A percentile compares a stretch with the other conserved stretches of the same genome.
Conservation (phyloP, 176 grass and related monocot genomes). For the barley (Hordeum vulgare) region MorexV3_pseudomolecules_assembly NC_058521.1:17285480-17285979, state of each 20-base stretch:
- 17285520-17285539: neutral
- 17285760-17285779: constrained; percentile 24
- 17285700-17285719: neutral
- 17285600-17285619: neutral
- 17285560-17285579: neutral
- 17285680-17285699: neutral
- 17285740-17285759: neutral
- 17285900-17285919: neutral
- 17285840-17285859: neutral
- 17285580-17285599: neutral
- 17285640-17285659: neutral
- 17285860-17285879: neutral
- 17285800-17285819: neutral
- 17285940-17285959: neutral
- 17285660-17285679: neutral
- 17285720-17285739: too few species aligned
- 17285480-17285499: neutral
- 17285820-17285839: neutral
- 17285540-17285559: constrained; percentile 14
- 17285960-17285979: neutral
- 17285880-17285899: constrained; percentile 4
- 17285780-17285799: constrained; percentile 7
- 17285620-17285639: neutral
- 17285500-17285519: neutral
- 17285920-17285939: neutral